Evolutionary conservation across 129 eudicot genomes (phyloP), one percentile per base, ranked within the genome.

Genomic region (Ambrosia artemisiifolia): DNA sequence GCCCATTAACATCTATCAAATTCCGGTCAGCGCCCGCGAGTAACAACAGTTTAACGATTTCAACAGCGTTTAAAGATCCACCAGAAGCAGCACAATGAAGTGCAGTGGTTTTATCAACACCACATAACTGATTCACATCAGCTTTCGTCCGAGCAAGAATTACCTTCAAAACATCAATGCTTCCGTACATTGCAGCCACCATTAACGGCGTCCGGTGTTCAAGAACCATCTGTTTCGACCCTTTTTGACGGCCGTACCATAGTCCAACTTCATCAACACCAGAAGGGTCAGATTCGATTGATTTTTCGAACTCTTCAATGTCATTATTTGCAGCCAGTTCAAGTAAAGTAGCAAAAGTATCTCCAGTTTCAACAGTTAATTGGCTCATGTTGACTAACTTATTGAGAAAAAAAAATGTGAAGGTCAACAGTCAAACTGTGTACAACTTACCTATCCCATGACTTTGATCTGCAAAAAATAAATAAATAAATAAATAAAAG

Each of bases 71-170:
- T 7, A 56, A 18, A 9, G 95, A 91, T 43, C 97, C 97, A 13
- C 97, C 82, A 2, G 97, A 91, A 13, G 91, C 97, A 67, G 97
- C 95, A 69, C 95, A 91, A 36, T 91, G 91, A 66, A 91, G 94
- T 3, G 97, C 89, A 44, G 97, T 87, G 57, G 73, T 85, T 12
- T 85, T 87, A 57, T 87, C 95, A 16, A 70, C 66, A 28, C 95
- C 95, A 75, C 95, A 87, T 4, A 78, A 61, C 2, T 79, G 86
- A 70, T 91, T 91, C 46, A 87, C 88, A 51, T 85, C 82, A 20
- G 72, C 84, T 71, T 76, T 86, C 2, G 95, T 83, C 14, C 73
- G 72, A 30, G 87, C 83, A 48, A 91, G 78, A 24, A 85, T 80
- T 11, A 78, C 65, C 62, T 90, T 85, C 71, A 87, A 56, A 67